Conservation (phyloP, 176 grass and related monocot genomes). For the Metroxylon sagu region DNA sequence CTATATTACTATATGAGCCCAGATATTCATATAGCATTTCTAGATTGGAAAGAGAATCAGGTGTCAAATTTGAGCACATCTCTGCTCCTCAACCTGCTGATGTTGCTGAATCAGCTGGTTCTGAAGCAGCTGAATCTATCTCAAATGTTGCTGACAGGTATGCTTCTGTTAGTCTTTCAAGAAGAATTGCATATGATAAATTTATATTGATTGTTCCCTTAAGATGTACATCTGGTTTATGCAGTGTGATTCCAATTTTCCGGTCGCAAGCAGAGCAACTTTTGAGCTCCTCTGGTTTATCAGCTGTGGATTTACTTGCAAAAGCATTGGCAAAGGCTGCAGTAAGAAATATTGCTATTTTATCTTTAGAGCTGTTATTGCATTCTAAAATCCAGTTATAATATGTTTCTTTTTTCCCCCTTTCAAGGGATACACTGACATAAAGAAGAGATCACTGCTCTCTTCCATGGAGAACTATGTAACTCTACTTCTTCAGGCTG, state of each 20-base stretch:
- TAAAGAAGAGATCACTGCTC: conserved; percentile 90
- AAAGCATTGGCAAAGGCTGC: conserved; percentile 96
- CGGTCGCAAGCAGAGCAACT: conserved; percentile 80
- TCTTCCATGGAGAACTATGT: conserved; percentile 77
- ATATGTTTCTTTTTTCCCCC: conserved; percentile 8
- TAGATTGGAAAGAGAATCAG: conserved; percentile 81
- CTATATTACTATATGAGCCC: conserved; percentile 83
- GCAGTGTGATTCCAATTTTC: conserved; percentile 94
- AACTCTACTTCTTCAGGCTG: conserved; percentile 74
- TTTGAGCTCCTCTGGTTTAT: conserved; percentile 54
- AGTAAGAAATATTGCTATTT: conserved; percentile 33
- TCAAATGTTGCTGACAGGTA: conserved; percentile 84
- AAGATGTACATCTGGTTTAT: conserved; percentile 10
- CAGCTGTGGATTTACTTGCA: conserved; percentile 64
- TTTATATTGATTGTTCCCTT: too few relatives aligned
- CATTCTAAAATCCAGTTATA: background rate
- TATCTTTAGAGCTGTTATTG: too few relatives aligned
- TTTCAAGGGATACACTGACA: conserved; percentile 67
- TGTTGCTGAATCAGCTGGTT: conserved; percentile 85
- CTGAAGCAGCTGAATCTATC: conserved; percentile 87
- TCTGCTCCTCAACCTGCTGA: conserved; percentile 83
- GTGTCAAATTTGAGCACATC: conserved; percentile 84
- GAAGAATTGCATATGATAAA: background rate
- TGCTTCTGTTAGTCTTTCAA: background rate
- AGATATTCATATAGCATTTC: conserved; percentile 44